Conservation (phyloP, 202 grass and related monocot genomes). For the Bolboschoenoplectus hybrid region DNA sequence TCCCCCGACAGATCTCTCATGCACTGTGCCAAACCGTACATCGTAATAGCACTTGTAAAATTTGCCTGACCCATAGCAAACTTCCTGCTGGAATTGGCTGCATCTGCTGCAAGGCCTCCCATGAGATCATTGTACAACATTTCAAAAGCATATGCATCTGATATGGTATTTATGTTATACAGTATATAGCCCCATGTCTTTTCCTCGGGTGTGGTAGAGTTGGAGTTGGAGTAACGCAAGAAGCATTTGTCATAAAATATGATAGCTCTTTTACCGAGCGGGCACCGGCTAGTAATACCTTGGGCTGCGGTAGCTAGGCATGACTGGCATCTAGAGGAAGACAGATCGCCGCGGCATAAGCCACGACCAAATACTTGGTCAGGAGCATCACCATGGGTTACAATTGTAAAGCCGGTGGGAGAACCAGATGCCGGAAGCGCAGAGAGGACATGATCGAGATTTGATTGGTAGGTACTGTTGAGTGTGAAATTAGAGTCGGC, state of each 20-base stretch:
- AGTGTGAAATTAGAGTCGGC: constrained; percentile 21
- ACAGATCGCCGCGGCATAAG: constrained; percentile 38
- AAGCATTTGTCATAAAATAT: constrained; percentile 36
- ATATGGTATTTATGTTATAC: neutral
- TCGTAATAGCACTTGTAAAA: constrained; percentile 27
- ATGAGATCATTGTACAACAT: constrained; percentile 43
- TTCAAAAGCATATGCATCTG: constrained; percentile 24
- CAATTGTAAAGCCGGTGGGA: constrained; percentile 36
- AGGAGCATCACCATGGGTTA: constrained; percentile 21
- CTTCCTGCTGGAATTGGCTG: neutral
- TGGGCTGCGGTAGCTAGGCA: constrained; percentile 11
- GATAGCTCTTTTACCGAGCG: constrained; percentile 25
- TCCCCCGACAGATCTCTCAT: constrained; percentile 43
- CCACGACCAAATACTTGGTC: constrained; percentile 27
- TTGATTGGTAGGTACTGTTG: constrained; percentile 38
- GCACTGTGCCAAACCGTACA: constrained; percentile 57
- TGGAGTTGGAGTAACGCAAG: constrained; percentile 46
- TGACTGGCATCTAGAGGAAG: constrained; percentile 21
- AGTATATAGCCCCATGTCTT: rapidly evolving
- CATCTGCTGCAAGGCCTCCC: neutral
- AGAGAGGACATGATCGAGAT: constrained; percentile 37
- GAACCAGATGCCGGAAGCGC: constrained; percentile 33
- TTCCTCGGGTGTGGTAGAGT: constrained; percentile 22
- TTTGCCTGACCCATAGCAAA: constrained; percentile 41
- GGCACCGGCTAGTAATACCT: constrained; percentile 13